A percentile compares a stretch with the other conserved stretches of the same genome.
phyloP scores from a whole-genome alignment of 352 stramenopile species.

The Pythium sp. region DNA sequence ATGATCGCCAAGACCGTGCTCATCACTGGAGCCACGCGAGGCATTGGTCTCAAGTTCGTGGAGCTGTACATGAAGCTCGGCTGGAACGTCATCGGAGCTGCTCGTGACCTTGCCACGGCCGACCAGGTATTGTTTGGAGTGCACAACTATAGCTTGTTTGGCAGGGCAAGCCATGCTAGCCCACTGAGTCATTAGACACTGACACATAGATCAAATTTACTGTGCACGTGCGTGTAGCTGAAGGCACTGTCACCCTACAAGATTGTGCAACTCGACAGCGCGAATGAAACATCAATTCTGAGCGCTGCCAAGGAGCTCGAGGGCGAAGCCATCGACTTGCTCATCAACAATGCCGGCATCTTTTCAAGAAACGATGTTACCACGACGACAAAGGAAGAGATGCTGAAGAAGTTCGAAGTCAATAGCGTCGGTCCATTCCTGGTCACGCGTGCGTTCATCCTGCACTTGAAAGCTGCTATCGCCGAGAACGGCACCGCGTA shows the following conservation, averaged over 20 bases:
- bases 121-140: constrained; percentile 26
- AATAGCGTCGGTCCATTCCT: constrained; percentile 38
- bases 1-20: not conserved
- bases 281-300: constrained; percentile 23
- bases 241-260: constrained; percentile 10
- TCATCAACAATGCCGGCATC: constrained; percentile 46
- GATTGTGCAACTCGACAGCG: constrained; percentile 24
- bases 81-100: constrained; percentile 12
- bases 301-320: constrained; percentile 16
- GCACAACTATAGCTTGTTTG: too few relatives aligned
- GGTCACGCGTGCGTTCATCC: constrained; percentile 27
- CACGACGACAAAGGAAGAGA: constrained; percentile 14
- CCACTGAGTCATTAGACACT: too few relatives aligned
- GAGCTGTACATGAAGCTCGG: constrained; percentile 2
- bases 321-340: constrained; percentile 26
- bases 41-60: not conserved
- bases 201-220: too few relatives aligned
- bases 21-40: not conserved
- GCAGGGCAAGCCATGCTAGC: too few relatives aligned
- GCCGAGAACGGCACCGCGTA: constrained; percentile 12
- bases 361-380: not conserved
- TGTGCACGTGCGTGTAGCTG: too few relatives aligned
- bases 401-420: constrained; percentile 37
- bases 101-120: constrained; percentile 25
- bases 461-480: constrained; percentile 20